Percentiles rank a stretch among this genome's conserved stretches.
phyloP scores from a whole-genome alignment of 805 yeast species.

The Spathaspora arborariae region DNA sequence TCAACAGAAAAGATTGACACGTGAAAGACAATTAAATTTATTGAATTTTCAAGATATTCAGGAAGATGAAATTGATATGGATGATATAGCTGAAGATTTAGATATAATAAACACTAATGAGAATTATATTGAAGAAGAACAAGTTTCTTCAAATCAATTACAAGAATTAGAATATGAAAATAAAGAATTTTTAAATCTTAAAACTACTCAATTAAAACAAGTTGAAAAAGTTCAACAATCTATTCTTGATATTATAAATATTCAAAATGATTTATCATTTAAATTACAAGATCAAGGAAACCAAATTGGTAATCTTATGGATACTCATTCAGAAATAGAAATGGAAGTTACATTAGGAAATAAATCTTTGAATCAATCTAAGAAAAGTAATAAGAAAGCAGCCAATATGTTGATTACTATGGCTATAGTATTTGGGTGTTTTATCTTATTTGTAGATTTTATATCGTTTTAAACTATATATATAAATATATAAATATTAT shows the following conservation, averaged over 20 bases:
- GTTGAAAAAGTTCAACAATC: slow-evolving; percentile 59
- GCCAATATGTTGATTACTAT: slow-evolving; percentile 35
- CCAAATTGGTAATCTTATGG: slow-evolving; percentile 57
- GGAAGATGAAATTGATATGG: slow-evolving; percentile 23
- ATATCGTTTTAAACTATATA: slow-evolving; percentile 15
- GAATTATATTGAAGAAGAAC: slow-evolving; percentile 3
- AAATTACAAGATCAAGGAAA: slow-evolving; percentile 74
- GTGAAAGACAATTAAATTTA: slow-evolving; percentile 33
- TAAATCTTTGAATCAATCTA: slow-evolving; percentile 63
- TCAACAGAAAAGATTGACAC: slow-evolving; percentile 45
- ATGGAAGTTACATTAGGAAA: slow-evolving; percentile 70
- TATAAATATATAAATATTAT: too few relatives aligned
- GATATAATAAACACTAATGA: not conserved
- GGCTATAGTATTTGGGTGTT: slow-evolving; percentile 30
- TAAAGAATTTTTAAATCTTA: slow-evolving; percentile 48
- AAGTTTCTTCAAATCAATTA: slow-evolving; percentile 50
- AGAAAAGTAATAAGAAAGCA: slow-evolving; percentile 52
- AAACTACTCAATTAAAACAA: slow-evolving; percentile 56
- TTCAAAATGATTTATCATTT: slow-evolving; percentile 70
- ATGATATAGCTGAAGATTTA: not conserved
- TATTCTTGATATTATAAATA: slow-evolving; percentile 66
- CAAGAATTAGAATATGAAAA: slow-evolving; percentile 59
- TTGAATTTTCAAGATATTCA: slow-evolving; percentile 41
- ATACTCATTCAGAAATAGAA: slow-evolving; percentile 64
- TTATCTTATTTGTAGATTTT: slow-evolving; percentile 35